Conservation (phyloP, 768 basidiomycete genomes). For the Psilocybe tampanensis region DNA sequence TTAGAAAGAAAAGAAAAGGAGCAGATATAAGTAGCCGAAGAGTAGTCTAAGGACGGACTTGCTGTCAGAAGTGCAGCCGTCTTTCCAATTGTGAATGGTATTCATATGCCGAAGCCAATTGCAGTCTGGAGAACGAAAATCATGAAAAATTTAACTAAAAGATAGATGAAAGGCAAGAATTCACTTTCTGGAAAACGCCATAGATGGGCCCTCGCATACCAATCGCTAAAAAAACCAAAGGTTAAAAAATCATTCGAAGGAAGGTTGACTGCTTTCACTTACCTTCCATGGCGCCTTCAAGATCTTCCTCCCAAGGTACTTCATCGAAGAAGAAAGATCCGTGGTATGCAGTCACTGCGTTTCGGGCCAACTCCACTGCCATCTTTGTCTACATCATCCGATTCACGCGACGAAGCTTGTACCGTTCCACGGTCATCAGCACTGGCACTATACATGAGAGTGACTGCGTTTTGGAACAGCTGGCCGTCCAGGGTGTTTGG, state of each 20-base stretch:
- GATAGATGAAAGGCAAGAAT: conserved; percentile 19
- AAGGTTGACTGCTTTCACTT: conserved; percentile 13
- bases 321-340: too few species aligned
- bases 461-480: too few species aligned
- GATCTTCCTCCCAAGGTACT: conserved; percentile 94
- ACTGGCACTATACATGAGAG: too few species aligned
- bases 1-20: neutral
- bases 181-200: conserved; percentile 83
- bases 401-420: too few species aligned
- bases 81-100: conserved; percentile 93
- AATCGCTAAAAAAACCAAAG: conserved; percentile 60
- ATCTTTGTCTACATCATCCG: too few species aligned
- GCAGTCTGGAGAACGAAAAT: conserved; percentile 84
- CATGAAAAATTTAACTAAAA: conserved; percentile 50
- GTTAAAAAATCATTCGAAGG: too few species aligned
- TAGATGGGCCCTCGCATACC: conserved; percentile 87
- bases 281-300: conserved; percentile 96
- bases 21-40: neutral
- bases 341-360: too few species aligned
- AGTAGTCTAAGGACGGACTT: conserved; percentile 30
- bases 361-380: too few species aligned
- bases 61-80: conserved; percentile 77
- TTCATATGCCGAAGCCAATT: conserved; percentile 78
- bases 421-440: too few species aligned
- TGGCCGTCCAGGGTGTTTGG: too few species aligned